Evolutionary conservation across 345 rosid genomes (phyloP).

Genomic region (Mallotus nudiflorus): DNA sequence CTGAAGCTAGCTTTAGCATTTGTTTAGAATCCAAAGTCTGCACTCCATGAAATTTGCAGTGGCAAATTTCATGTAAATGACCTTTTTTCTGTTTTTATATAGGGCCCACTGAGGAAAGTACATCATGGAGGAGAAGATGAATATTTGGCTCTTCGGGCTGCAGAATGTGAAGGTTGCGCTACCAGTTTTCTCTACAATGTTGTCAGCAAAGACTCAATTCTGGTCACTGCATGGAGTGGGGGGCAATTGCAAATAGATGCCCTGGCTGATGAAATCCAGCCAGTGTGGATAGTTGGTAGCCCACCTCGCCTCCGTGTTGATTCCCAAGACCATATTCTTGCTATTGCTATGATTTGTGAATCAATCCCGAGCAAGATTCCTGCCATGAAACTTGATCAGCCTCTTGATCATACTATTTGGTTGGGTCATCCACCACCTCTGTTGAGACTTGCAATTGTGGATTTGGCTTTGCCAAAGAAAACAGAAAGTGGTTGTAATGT

Average conservation of each 20-base stretch:
- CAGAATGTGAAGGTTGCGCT: conserved; percentile 84
- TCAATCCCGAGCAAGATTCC: conserved; percentile 47
- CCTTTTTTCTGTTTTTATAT: conserved; percentile 5
- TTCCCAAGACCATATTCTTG: conserved; percentile 52
- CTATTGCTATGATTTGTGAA: conserved; percentile 96
- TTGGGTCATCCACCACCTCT: conserved; percentile 85
- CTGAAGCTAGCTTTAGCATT: not conserved
- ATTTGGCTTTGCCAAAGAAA: conserved; percentile 75
- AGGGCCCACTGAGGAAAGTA: conserved; percentile 86
- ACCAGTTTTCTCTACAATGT: conserved; percentile 73
- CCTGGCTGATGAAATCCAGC: conserved; percentile 96
- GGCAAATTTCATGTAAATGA: not conserved
- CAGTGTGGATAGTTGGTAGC: conserved; percentile 77
- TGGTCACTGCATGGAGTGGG: conserved; percentile 96
- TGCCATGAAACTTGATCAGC: conserved; percentile 51
- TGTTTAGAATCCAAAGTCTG: not conserved
- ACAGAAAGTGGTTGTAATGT: conserved; percentile 45
- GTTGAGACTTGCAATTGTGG: conserved; percentile 86
- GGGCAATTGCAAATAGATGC: conserved; percentile 95
- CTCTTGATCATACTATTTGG: conserved; percentile 74
- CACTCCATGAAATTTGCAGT: not conserved
- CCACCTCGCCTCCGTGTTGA: conserved; percentile 72
- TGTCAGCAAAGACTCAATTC: conserved; percentile 84
- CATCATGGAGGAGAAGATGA: conserved; percentile 57
- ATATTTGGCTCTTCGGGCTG: conserved; percentile 47